phyloP scores from a whole-genome alignment of 331 rosid genomes.

The Malus hybrid region DNA sequence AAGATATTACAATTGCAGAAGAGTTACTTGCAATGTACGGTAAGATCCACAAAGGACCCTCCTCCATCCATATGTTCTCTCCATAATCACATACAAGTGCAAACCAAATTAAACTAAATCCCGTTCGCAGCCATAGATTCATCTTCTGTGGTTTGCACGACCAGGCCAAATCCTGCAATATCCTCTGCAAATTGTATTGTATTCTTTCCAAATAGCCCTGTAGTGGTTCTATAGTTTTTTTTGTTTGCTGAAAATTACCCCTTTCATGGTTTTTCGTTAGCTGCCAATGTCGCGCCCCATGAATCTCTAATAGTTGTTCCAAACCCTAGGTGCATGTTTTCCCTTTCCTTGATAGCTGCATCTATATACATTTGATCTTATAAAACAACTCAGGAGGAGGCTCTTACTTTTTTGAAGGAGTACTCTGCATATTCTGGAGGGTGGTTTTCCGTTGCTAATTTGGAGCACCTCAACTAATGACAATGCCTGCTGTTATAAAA shows the following conservation, averaged over 20 bases:
- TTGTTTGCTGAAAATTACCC: background rate
- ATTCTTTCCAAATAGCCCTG: background rate
- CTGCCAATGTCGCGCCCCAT: background rate
- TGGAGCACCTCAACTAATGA: background rate
- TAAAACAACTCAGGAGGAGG: slow-evolving; percentile 1
- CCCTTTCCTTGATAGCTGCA: background rate
- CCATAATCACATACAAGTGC: slow-evolving; percentile 4
- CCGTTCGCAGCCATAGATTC: background rate
- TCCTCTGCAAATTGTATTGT: background rate
- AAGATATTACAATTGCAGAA: slow-evolving; percentile 5
- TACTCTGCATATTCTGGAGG: background rate
- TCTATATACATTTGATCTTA: slow-evolving; percentile 1
- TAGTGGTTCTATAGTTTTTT: background rate
- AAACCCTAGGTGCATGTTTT: background rate
- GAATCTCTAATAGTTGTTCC: background rate
- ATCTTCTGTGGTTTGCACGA: no score
- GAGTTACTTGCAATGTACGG: background rate
- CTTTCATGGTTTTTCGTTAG: background rate
- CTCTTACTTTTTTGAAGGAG: background rate
- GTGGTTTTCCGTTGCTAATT: background rate
- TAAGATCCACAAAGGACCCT: background rate
- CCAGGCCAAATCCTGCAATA: background rate
- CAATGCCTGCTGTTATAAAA: background rate
- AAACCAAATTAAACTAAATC: slow-evolving; percentile 10
- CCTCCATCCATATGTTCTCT: background rate